Base-by-base conservation (phyloP, 352 stramenopile genomes). In the Globisporangium recalcitrans region DNA sequence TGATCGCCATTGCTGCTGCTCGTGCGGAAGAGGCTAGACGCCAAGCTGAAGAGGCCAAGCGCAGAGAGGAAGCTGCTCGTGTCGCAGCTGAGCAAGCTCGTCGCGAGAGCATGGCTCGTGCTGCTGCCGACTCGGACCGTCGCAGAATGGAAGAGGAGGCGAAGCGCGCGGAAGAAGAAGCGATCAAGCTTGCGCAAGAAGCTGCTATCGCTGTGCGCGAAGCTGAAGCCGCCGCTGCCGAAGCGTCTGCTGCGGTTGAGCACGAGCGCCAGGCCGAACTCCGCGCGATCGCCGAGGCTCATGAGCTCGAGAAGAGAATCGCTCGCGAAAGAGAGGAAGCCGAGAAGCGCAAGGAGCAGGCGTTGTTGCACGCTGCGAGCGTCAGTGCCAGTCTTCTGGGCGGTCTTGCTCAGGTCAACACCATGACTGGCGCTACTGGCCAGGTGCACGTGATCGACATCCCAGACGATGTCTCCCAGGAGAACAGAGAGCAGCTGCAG, bases 371-470 rank as follows among this genome's bases (percentile, higher is more conserved):
- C n/a, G 86, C 86, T 27, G 86, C 86, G 16, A 92, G 70, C 42
- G 80, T 95, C 42, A 93, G 82, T 44, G 86, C 83, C 3, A 90
- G 74, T 57, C 60, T 95, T 27, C 59, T 93, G 42, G 84, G 84
- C 31, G 82, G 84, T 32, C 70, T 95, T 42, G 86, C 86, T 24
- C 85, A 91, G 55, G 82, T 95, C 29, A 91, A 85, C 64, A 90
- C 82, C 31, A 77, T 89, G 60, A 74, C 75, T 60, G 87, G 82
- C 29, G 72, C 76, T 26, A 59, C 79, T 32, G 84, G 84, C 31
- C 75, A 91, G 47, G 84, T 95, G 47, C 83, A 88, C 60, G 76
- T 95, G 53, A 85, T 93, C 27, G 75, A 93, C 53, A 93, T 95
- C 47, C 84, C 86, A 34, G 80, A 91, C 48, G 71, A 92, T 58